Conservation (phyloP, 108 stramenopile genomes). For the Cylindrotheca fusiformis region DNA sequence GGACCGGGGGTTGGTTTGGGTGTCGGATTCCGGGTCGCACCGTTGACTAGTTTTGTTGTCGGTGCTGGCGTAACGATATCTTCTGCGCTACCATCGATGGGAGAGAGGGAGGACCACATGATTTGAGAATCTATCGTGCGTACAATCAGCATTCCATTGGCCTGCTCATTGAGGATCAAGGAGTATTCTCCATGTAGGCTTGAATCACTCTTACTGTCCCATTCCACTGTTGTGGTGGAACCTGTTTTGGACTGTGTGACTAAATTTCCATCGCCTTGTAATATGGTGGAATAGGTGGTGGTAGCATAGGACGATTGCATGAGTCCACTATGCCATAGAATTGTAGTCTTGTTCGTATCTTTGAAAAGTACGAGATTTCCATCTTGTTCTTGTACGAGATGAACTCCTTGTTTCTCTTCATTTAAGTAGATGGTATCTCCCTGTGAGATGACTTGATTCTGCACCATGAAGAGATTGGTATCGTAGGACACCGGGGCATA, state of each 20-base stretch:
- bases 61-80: not conserved
- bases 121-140: not conserved
- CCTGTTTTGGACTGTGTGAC: not conserved
- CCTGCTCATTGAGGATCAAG: not conserved
- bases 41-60: not conserved
- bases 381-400: not conserved
- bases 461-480: not conserved
- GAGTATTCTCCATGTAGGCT: not conserved
- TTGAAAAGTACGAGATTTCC: slow-evolving; percentile 8
- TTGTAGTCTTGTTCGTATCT: not conserved
- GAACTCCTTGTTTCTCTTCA: not conserved
- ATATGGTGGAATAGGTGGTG: not conserved
- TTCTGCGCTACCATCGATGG: not conserved
- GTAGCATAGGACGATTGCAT: not conserved
- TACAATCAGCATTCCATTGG: slow-evolving; percentile 3
- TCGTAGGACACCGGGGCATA: not conserved
- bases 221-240: too few species aligned
- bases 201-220: not conserved
- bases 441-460: not conserved
- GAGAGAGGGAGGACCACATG: not conserved
- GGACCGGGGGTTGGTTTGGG: not conserved
- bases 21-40: not conserved
- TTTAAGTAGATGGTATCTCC: not conserved
- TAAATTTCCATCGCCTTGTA: slow-evolving; percentile 12
- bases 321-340: slow-evolving; percentile 2